Percentiles rank a stretch among this genome's conserved stretches.
These are phyloP conservation scores for Cladosporium sp. DNA, from an alignment of 2,329 filamentous ascomycete genomes.

Conservation along the genomic window DNA sequence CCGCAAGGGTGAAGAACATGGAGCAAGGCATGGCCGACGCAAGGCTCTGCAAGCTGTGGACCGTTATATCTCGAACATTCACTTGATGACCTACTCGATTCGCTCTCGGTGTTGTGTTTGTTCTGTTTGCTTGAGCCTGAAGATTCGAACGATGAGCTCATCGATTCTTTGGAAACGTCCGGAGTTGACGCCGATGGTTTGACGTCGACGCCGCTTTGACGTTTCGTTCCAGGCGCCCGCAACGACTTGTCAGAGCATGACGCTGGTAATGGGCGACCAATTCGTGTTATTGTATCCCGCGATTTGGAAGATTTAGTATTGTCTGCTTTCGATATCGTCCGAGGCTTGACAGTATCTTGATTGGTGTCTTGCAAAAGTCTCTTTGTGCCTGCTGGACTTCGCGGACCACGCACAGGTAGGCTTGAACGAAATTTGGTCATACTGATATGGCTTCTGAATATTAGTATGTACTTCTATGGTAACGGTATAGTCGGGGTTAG, in stretches of 20 bases:
- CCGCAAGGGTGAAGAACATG: constrained; percentile 17
- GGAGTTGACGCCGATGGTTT: neutral
- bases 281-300: neutral
- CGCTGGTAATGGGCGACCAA: neutral
- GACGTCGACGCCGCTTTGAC: neutral
- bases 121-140: neutral
- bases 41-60: constrained; percentile 15
- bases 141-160: neutral
- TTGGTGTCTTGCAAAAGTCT: neutral
- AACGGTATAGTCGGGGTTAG: no score
- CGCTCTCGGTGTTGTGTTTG: neutral
- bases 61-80: constrained; percentile 4
- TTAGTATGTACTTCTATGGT: no score
- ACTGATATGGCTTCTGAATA: neutral
- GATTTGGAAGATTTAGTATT: no score
- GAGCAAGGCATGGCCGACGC: constrained; percentile 9
- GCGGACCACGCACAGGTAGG: neutral
- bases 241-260: neutral
- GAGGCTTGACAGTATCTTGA: no score
- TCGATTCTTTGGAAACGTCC: neutral
- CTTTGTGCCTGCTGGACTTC: neutral
- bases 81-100: neutral
- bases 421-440: neutral
- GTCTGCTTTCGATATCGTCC: no score
- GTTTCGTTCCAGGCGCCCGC: no score